These are phyloP conservation scores for Lizonia empirigonia DNA, from an alignment of 2,329 filamentous ascomycete genomes.

Conservation along the genomic window DNA sequence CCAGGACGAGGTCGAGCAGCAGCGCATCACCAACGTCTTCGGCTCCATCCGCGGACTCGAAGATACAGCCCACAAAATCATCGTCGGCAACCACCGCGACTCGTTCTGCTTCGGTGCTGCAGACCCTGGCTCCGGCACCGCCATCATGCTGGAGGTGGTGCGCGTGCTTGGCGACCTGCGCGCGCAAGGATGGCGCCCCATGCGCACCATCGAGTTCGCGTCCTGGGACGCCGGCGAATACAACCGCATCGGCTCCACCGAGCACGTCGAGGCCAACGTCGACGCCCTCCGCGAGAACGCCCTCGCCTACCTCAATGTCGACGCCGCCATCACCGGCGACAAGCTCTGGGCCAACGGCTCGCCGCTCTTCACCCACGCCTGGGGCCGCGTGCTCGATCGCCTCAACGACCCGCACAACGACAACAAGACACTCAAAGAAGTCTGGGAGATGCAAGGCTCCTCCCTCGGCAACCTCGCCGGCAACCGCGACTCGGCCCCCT, in stretches of 20 bases:
- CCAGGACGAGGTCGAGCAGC: constrained; percentile 80
- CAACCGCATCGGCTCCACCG: constrained; percentile 91
- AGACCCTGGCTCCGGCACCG: constrained; percentile 83
- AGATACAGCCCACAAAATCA: constrained; percentile 79
- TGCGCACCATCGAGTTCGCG: constrained; percentile 95
- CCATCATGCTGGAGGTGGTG: constrained; percentile 86
- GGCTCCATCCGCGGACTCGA: constrained; percentile 85
- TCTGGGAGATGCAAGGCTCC: constrained; percentile 71
- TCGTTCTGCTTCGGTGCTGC: constrained; percentile 88
- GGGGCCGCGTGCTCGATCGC: constrained; percentile 75
- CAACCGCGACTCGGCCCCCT: constrained; percentile 83
- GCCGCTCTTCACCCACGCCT: constrained; percentile 74
- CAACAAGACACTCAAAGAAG: constrained; percentile 73
- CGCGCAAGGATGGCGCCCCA: constrained; percentile 80
- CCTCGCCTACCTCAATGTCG: constrained; percentile 90
- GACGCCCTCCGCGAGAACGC: constrained; percentile 74
- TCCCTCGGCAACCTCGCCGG: constrained; percentile 72
- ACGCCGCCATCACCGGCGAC: constrained; percentile 76
- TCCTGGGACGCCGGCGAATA: constrained; percentile 96
- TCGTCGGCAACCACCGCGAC: constrained; percentile 93
- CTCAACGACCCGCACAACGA: constrained; percentile 69
- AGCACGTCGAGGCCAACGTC: constrained; percentile 87
- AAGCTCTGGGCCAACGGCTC: constrained; percentile 80
- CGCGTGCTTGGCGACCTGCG: constrained; percentile 82
- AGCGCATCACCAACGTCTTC: constrained; percentile 91